Evolutionary conservation across 768 basidiomycete genomes (phyloP).

Genomic region (Phaffia australis): DNA sequence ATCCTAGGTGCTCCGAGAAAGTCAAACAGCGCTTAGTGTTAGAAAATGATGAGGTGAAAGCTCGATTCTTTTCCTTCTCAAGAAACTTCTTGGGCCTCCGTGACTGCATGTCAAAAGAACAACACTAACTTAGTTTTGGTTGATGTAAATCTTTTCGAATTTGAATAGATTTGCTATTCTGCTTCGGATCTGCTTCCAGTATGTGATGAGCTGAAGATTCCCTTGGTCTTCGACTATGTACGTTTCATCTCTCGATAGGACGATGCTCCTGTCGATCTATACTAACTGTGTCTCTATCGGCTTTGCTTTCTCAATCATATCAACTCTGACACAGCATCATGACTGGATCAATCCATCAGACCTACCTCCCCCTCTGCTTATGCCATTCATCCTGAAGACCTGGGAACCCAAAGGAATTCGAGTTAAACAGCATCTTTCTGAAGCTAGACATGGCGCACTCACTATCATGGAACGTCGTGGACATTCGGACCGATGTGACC

Average conservation of each 20-base stretch:
- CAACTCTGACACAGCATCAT: conserved; percentile 59
- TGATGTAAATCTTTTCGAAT: background rate
- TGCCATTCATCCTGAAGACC: conserved; percentile 48
- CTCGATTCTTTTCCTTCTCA: background rate
- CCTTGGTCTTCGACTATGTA: conserved; percentile 46
- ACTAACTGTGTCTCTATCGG: background rate
- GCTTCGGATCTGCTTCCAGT: conserved; percentile 78
- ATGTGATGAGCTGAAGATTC: conserved; percentile 71
- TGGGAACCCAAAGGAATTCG: conserved; percentile 66
- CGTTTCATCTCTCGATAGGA: conserved; percentile 16
- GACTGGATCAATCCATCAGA: conserved; percentile 50
- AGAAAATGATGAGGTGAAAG: conserved; percentile 78
- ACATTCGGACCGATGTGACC: conserved; percentile 57
- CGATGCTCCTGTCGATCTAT: background rate
- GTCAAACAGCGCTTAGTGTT: conserved; percentile 60
- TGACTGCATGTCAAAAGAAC: background rate
- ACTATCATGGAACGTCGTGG: conserved; percentile 76
- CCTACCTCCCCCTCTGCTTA: conserved; percentile 52
- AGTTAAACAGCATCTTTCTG: conserved; percentile 86
- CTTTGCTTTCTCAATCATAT: background rate
- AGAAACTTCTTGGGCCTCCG: background rate
- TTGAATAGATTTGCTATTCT: conserved; percentile 65
- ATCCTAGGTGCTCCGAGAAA: conserved; percentile 50
- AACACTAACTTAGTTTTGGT: background rate
- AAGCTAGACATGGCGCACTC: conserved; percentile 72